Conservation (phyloP, 345 rosid species). For the Barbarea vulgaris region DNA sequence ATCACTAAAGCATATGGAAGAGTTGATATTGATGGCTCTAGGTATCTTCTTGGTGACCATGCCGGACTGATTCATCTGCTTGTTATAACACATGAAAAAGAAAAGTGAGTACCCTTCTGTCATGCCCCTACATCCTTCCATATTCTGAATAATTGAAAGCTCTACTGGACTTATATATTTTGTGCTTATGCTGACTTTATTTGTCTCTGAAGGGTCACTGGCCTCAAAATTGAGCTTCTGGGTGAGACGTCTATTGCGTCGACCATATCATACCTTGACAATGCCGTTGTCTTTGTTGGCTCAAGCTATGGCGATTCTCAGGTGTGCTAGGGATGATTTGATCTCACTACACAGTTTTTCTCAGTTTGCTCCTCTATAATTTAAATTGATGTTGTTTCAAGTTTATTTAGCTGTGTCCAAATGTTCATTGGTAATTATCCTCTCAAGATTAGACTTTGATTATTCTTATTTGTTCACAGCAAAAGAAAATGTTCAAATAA, state of each 20-base stretch:
- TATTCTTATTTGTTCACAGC: neutral
- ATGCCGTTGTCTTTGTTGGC: slow-evolving; percentile 89
- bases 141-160: neutral
- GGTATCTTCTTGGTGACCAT: slow-evolving; percentile 97
- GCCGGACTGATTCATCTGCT: slow-evolving; percentile 90
- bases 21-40: slow-evolving; percentile 97
- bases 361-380: slow-evolving; percentile 2
- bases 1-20: slow-evolving; percentile 96
- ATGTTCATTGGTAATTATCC: neutral
- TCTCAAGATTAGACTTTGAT: neutral
- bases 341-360: neutral
- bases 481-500: neutral
- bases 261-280: slow-evolving; percentile 92
- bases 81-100: slow-evolving; percentile 98
- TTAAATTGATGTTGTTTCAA: neutral
- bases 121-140: neutral
- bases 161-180: slow-evolving; percentile 6
- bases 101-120: slow-evolving; percentile 62
- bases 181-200: slow-evolving; percentile 19
- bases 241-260: slow-evolving; percentile 98
- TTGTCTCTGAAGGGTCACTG: slow-evolving; percentile 72
- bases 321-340: slow-evolving; percentile 44
- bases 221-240: slow-evolving; percentile 90
- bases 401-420: neutral
- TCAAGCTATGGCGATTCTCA: slow-evolving; percentile 99